phyloP scores from a whole-genome alignment of 345 rosid species.

The Heritiera fomes region DNA sequence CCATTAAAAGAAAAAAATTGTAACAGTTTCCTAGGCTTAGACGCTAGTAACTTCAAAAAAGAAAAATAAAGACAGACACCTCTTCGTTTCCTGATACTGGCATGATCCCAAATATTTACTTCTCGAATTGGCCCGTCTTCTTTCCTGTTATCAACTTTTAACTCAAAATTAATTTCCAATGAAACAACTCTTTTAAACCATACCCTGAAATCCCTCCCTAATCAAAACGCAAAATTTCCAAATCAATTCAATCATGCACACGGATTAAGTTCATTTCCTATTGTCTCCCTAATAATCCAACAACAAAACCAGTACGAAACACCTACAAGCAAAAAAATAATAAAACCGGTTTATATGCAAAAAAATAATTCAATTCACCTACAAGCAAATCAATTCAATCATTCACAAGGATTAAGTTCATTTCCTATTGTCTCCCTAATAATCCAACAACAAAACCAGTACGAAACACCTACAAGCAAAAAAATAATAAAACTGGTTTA shows the following conservation, averaged over 20 bases:
- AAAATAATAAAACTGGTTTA: too few species aligned
- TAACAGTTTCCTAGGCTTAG: conserved; percentile 15
- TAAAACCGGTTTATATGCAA: too few species aligned
- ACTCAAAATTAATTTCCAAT: conserved; percentile 4
- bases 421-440: too few species aligned
- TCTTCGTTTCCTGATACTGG: conserved; percentile 55
- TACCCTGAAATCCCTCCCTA: neutral
- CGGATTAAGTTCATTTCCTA: neutral
- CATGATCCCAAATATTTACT: conserved; percentile 36
- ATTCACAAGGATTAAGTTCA: too few species aligned
- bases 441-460: too few species aligned
- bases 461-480: too few species aligned
- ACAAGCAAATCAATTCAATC: too few species aligned
- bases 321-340: conserved; percentile 11
- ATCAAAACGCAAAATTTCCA: neutral
- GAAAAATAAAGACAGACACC: conserved; percentile 41
- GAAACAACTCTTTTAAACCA: neutral
- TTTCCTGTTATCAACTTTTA: conserved; percentile 19
- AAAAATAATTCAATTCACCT: too few species aligned
- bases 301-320: neutral
- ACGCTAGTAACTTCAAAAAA: conserved; percentile 11
- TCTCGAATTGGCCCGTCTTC: conserved; percentile 19
- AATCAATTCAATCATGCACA: neutral
- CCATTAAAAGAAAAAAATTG: conserved; percentile 6
- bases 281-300: neutral